Percentiles rank a stretch among this genome's conserved stretches.
Evolutionary conservation across 2,329 filamentous ascomycete genomes (phyloP).

Genomic region (Podosphaera leucotricha): DNA sequence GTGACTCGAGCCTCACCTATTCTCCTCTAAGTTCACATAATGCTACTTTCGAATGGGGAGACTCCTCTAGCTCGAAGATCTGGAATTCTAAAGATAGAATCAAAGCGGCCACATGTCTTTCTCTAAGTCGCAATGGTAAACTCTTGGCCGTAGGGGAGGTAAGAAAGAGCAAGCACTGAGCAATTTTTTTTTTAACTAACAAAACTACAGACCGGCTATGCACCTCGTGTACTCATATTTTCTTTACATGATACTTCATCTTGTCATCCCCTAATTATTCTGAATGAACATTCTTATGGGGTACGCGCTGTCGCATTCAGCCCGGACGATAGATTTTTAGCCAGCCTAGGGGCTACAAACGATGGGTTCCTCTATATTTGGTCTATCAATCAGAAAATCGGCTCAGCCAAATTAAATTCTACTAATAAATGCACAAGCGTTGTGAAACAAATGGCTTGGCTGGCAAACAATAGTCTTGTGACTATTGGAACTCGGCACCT

Average conservation of each 20-base stretch:
- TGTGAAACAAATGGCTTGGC: conserved; percentile 73
- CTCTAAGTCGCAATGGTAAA: conserved; percentile 65
- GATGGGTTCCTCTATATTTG: conserved; percentile 89
- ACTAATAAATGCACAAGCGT: conserved; percentile 85
- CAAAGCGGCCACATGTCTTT: conserved; percentile 79
- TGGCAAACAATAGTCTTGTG: conserved; percentile 50
- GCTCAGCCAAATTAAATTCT: conserved; percentile 52
- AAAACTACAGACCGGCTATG: conserved; percentile 51
- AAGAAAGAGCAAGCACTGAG: conserved; percentile 10
- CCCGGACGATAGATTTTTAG: conserved; percentile 61
- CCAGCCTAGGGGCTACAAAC: conserved; percentile 69
- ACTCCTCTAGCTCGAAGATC: conserved; percentile 42
- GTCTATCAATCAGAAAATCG: conserved; percentile 63
- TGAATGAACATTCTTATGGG: conserved; percentile 77
- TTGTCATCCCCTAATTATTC: conserved; percentile 60
- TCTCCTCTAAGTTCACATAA: conserved; percentile 15
- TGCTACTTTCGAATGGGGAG: conserved; percentile 27
- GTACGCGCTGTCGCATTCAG: conserved; percentile 81
- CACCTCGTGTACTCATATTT: conserved; percentile 76
- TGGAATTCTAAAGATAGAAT: conserved; percentile 82
- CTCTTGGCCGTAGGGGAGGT: conserved; percentile 79
- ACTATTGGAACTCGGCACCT: conserved; percentile 80
- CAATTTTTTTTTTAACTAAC: conserved; percentile 11
- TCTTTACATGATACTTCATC: conserved; percentile 57
- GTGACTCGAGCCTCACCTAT: conserved; percentile 20